phyloP scores from a whole-genome alignment of 495 filamentous ascomycete genomes.

The Penicillium herquei region DNA sequence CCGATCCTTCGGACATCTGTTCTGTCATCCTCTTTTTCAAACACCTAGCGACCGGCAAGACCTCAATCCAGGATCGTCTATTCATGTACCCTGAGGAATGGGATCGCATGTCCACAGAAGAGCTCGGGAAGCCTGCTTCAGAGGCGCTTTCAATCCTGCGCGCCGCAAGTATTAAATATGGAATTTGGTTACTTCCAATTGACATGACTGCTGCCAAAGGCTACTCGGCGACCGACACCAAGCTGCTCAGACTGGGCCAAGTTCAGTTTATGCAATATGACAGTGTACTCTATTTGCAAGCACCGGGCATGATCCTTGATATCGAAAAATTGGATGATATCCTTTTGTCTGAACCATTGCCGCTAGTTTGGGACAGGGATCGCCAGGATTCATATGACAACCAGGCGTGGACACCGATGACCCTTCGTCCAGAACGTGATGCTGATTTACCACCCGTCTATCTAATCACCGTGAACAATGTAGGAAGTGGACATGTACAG shows the following conservation, averaged over 20 bases:
- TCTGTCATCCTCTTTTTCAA: slow-evolving; percentile 47
- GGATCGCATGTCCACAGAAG: slow-evolving; percentile 31
- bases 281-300: slow-evolving; percentile 42
- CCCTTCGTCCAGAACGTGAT: slow-evolving; percentile 38
- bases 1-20: slow-evolving; percentile 47
- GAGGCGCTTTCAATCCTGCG: slow-evolving; percentile 36
- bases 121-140: slow-evolving; percentile 26
- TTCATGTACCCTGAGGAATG: slow-evolving; percentile 51
- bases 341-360: slow-evolving; percentile 36
- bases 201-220: slow-evolving; percentile 42
- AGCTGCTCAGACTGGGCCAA: slow-evolving; percentile 42
- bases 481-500: slow-evolving; percentile 35
- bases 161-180: slow-evolving; percentile 40
- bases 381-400: slow-evolving; percentile 43
- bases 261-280: slow-evolving; percentile 52
- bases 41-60: slow-evolving; percentile 35
- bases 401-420: slow-evolving; percentile 44
- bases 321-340: slow-evolving; percentile 38
- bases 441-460: slow-evolving; percentile 37
- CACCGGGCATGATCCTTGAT: slow-evolving; percentile 41
- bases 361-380: slow-evolving; percentile 34
- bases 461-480: slow-evolving; percentile 44
- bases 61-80: slow-evolving; percentile 43
- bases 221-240: slow-evolving; percentile 38
- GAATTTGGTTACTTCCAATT: slow-evolving; percentile 48